A percentile compares a stretch with the other conserved stretches of the same genome.
phyloP scores from a whole-genome alignment of 2,329 filamentous ascomycete genomes.

The Trichoderma koningii region DNA sequence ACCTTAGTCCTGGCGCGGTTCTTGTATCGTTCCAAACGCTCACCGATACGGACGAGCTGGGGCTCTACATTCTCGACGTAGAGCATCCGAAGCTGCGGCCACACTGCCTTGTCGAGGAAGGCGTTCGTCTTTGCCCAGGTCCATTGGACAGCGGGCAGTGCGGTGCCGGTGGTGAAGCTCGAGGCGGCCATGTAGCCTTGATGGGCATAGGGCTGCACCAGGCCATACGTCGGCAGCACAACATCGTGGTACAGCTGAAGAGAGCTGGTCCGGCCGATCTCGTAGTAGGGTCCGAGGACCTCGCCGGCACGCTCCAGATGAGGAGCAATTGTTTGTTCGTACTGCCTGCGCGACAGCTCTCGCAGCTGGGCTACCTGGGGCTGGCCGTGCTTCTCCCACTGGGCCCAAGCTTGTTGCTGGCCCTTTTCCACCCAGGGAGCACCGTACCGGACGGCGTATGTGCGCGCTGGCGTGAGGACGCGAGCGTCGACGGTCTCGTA shows the following conservation, averaged over 20 bases:
- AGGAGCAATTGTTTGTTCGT: conserved; percentile 71
- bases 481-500: conserved; percentile 62
- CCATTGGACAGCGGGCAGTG: conserved; percentile 71
- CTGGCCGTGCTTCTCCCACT: conserved; percentile 78
- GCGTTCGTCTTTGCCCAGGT: conserved; percentile 67
- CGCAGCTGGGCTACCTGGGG: conserved; percentile 72
- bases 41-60: conserved; percentile 87
- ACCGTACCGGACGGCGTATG: conserved; percentile 70
- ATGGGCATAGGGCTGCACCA: conserved; percentile 71
- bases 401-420: conserved; percentile 63
- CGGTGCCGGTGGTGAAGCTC: conserved; percentile 67
- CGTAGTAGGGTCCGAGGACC: conserved; percentile 70
- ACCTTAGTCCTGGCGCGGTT: conserved; percentile 40
- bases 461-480: conserved; percentile 68
- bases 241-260: conserved; percentile 70
- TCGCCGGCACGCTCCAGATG: conserved; percentile 66
- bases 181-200: conserved; percentile 69
- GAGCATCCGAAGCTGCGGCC: conserved; percentile 76
- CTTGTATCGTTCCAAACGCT: conserved; percentile 78
- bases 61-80: conserved; percentile 95
- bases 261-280: conserved; percentile 62
- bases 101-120: conserved; percentile 75
- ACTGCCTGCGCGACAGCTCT: conserved; percentile 62
- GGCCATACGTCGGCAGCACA: conserved; percentile 73
- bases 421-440: conserved; percentile 71